Percentiles rank a stretch among this genome's conserved stretches.
phyloP scores from a whole-genome alignment of 1,139 yeast genomes.

The Suhomyces anneliseae region DNA sequence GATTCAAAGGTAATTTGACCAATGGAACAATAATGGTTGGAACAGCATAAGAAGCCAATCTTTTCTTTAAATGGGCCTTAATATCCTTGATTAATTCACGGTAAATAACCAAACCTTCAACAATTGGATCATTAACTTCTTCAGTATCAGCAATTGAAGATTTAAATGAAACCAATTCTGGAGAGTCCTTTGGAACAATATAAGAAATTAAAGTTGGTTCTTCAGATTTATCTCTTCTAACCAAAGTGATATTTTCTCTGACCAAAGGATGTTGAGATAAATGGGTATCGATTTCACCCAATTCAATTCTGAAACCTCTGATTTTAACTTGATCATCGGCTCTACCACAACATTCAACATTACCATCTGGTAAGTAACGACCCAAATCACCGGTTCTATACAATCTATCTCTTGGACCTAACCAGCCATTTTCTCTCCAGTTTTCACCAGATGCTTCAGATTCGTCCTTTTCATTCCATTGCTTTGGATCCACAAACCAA shows the following conservation, averaged over 20 bases:
- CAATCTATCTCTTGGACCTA: constrained; percentile 91
- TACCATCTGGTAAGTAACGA: constrained; percentile 93
- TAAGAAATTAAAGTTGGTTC: constrained; percentile 91
- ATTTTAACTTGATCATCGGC: constrained; percentile 99
- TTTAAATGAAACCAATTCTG: constrained; percentile 55
- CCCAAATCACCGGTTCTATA: constrained; percentile 98
- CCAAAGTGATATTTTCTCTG: constrained; percentile 88
- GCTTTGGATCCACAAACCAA: constrained; percentile 73
- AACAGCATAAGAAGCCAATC: constrained; percentile 90
- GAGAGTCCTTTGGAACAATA: constrained; percentile 76
- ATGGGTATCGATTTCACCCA: constrained; percentile 97
- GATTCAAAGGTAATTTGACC: constrained; percentile 84
- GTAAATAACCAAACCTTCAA: constrained; percentile 75
- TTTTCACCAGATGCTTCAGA: constrained; percentile 44
- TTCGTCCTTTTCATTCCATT: constrained; percentile 61
- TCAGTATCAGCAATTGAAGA: constrained; percentile 35
- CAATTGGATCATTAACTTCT: constrained; percentile 60
- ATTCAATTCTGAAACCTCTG: constrained; percentile 96
- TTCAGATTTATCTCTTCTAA: constrained; percentile 88
- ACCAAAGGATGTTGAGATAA: constrained; percentile 89
- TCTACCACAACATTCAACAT: constrained; percentile 97
- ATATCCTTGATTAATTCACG: constrained; percentile 77
- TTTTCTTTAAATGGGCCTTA: constrained; percentile 76
- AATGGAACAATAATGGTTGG: constrained; percentile 91
- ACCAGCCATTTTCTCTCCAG: constrained; percentile 82